phyloP scores from a whole-genome alignment of 495 filamentous ascomycete species.

The Pseudoneurospora amorphoporcata region DNA sequence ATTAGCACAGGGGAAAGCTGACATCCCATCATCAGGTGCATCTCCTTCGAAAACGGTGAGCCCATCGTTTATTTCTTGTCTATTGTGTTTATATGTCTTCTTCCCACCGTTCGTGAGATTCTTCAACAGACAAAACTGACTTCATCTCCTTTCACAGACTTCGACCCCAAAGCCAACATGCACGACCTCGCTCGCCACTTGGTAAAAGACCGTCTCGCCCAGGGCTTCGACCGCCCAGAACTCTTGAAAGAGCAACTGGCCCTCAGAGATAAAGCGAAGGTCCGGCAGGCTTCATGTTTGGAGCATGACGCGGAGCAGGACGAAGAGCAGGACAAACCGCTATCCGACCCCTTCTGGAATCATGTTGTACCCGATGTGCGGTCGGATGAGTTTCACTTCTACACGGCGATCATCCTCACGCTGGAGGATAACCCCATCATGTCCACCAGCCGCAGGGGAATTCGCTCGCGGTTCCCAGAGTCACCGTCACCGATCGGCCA shows the following conservation, averaged over 20 bases:
- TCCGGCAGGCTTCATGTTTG: neutral
- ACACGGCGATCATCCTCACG: neutral
- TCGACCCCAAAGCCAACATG: neutral
- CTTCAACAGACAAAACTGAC: neutral
- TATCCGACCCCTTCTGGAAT: too few species aligned
- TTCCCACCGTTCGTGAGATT: neutral
- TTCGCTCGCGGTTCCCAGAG: neutral
- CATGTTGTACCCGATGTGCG: neutral
- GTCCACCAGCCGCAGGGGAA: neutral
- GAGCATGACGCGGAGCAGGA: neutral
- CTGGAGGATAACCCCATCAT: neutral
- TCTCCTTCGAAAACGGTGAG: neutral
- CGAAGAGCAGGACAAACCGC: too few species aligned
- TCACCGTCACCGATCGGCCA: neutral
- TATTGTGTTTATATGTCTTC: neutral
- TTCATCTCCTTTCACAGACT: neutral
- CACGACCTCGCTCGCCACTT: neutral
- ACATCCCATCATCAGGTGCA: neutral
- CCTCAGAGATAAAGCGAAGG: neutral
- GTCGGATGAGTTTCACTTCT: neutral
- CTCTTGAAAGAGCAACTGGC: neutral
- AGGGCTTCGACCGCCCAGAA: neutral
- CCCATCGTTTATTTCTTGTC: neutral
- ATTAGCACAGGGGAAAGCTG: neutral
- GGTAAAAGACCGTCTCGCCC: neutral